phyloP scores from a whole-genome alignment of 345 rosid species.

The Orychophragmus violaceus region DNA sequence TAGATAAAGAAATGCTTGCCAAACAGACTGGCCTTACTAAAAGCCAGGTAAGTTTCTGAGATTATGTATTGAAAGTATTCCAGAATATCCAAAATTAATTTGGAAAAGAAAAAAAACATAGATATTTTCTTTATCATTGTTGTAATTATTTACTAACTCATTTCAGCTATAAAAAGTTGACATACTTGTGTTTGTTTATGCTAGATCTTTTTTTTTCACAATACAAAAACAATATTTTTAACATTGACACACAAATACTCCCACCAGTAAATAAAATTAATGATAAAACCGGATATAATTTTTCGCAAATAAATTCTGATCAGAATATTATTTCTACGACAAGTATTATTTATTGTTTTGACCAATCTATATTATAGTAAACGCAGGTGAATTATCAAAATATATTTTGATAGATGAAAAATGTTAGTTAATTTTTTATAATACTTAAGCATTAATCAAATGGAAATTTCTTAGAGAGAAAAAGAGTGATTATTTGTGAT shows the following conservation, averaged over 20 bases:
- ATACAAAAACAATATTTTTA: not conserved
- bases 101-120: not conserved
- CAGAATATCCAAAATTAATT: not conserved
- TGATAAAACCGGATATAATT: not conserved
- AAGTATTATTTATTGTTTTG: not conserved
- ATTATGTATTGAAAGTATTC: not conserved
- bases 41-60: conserved; percentile 50
- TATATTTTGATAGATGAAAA: not conserved
- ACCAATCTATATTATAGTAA: not conserved
- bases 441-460: not conserved
- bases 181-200: not conserved
- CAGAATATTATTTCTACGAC: not conserved
- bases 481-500: not conserved
- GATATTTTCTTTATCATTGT: not conserved
- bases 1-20: conserved; percentile 73
- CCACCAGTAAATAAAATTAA: not conserved
- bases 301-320: not conserved
- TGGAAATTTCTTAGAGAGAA: not conserved
- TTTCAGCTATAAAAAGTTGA: not conserved
- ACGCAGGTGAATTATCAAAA: not conserved
- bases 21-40: conserved; percentile 80
- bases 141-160: not conserved
- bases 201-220: not conserved
- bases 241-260: not conserved
- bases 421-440: not conserved